These are phyloP conservation scores for Rasamsonia emersonii DNA, from an alignment of 2,329 filamentous ascomycete genomes.

Conservation along the genomic window DNA sequence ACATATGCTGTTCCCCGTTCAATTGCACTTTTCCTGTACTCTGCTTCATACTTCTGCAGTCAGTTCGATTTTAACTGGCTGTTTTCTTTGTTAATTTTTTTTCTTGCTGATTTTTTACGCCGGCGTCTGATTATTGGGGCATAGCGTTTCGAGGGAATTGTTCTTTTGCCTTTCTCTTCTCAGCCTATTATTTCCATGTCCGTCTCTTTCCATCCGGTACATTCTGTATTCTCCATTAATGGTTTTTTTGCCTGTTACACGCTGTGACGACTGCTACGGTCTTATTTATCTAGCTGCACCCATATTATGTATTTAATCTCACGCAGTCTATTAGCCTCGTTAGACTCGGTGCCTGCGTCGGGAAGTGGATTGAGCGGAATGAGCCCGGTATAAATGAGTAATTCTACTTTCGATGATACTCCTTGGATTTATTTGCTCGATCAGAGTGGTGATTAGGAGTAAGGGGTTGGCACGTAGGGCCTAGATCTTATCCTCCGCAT, in stretches of 20 bases:
- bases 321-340: no score
- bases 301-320: conserved; percentile 6
- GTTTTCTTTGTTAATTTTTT: background rate
- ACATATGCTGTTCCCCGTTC: conserved; percentile 2
- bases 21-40: background rate
- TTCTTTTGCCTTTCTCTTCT: conserved; percentile 2
- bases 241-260: conserved; percentile 2
- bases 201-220: background rate
- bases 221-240: background rate
- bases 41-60: no score
- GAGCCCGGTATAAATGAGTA: no score
- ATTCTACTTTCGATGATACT: no score
- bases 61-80: no score
- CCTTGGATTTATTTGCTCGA: no score
- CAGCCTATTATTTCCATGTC: background rate
- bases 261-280: conserved; percentile 8
- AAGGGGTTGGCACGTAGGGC: no score
- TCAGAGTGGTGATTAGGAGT: no score
- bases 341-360: conserved; percentile 1
- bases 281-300: conserved; percentile 5
- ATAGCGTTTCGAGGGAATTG: conserved; percentile 10
- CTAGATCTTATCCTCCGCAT: no score
- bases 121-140: conserved; percentile 9
- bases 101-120: conserved; percentile 1
- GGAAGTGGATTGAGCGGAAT: background rate